These are phyloP conservation scores for Phytophthora sp. DNA, from an alignment of 352 stramenopile genomes.

Conservation along the genomic window DNA sequence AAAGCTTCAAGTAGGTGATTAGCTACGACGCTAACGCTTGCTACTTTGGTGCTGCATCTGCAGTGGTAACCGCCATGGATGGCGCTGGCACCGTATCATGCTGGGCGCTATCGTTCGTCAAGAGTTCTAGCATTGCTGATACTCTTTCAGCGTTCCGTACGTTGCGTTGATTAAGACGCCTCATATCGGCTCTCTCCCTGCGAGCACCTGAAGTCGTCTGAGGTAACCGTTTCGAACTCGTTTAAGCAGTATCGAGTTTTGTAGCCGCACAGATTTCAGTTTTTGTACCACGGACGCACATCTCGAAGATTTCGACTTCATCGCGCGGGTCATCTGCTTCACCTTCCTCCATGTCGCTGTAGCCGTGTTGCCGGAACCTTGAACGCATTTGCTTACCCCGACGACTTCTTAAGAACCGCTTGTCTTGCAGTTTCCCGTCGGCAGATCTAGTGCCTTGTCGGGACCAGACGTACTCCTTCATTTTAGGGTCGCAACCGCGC, in stretches of 20 bases:
- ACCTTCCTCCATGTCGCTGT: neutral
- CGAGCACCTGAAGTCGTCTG: neutral
- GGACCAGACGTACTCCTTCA: neutral
- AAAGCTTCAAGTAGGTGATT: no score
- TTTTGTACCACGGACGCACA: neutral
- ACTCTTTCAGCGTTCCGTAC: neutral
- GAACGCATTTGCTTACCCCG: neutral
- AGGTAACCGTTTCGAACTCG: neutral
- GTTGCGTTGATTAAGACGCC: neutral
- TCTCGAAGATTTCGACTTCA: neutral
- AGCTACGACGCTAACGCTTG: no score
- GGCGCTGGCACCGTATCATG: no score
- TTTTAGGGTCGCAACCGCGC: no score
- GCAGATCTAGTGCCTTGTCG: neutral
- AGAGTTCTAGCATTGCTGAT: no score
- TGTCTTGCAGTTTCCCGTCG: neutral
- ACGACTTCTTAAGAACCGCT: neutral
- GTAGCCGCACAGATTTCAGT: neutral
- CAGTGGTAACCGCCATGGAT: no score
- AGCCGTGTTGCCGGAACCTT: neutral
- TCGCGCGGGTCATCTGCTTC: neutral
- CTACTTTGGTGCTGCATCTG: no score
- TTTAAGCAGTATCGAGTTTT: neutral
- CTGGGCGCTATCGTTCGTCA: no score
- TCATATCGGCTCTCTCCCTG: neutral